Evolutionary conservation across 2,329 filamentous ascomycete species (phyloP).

Genomic region (Penicillium sp.): DNA sequence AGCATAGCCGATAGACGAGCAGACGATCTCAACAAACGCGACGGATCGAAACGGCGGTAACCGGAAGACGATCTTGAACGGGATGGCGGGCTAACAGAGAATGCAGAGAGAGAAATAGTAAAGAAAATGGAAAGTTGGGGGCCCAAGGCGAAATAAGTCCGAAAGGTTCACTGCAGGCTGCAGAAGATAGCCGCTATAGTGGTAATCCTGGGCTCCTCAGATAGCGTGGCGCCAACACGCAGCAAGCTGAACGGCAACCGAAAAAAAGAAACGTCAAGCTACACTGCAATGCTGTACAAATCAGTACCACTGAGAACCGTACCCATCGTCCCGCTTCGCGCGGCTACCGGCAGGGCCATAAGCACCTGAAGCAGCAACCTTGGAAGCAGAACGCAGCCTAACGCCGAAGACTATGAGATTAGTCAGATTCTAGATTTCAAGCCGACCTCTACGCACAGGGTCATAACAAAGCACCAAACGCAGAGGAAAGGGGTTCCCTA

Average conservation of each 20-base stretch:
- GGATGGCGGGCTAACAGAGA: constrained; percentile 30
- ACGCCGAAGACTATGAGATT: constrained; percentile 73
- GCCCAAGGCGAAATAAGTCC: constrained; percentile 24
- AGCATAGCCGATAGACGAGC: constrained; percentile 10
- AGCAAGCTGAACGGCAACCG: too few species aligned
- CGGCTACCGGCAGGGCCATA: constrained; percentile 42
- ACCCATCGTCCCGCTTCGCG: constrained; percentile 48
- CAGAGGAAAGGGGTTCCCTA: constrained; percentile 66
- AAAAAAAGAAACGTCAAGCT: too few species aligned
- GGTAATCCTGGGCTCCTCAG: too few species aligned
- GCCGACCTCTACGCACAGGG: constrained; percentile 64
- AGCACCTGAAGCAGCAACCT: constrained; percentile 54
- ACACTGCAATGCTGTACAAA: constrained; percentile 20
- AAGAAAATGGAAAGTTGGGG: too few species aligned
- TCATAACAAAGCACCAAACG: constrained; percentile 67
- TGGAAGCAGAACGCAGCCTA: constrained; percentile 77
- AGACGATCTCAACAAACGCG: constrained; percentile 20
- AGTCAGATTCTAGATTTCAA: constrained; percentile 64
- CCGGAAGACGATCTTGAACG: constrained; percentile 30
- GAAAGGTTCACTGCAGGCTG: too few species aligned
- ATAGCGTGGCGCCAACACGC: too few species aligned
- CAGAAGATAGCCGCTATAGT: too few species aligned
- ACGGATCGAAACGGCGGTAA: constrained; percentile 26
- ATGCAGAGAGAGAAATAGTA: constrained; percentile 29
- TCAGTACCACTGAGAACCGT: constrained; percentile 42